Base-by-base conservation (phyloP, 176 grass and related monocot genomes). In the Secale cereale region DNA sequence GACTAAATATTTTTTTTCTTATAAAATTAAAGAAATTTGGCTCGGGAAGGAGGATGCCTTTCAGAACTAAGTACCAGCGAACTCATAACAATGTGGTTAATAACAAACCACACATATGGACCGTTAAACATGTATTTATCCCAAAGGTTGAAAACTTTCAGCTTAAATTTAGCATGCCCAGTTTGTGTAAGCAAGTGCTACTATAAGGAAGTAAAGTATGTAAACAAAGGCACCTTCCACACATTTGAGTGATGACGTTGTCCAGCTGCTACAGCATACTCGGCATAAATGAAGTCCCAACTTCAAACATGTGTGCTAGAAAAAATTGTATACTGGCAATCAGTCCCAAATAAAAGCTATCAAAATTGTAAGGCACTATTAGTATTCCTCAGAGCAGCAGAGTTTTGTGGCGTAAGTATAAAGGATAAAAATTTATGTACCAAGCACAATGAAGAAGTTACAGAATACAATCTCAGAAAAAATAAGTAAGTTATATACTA, bases 201-300 rank as follows among this genome's bases (percentile, higher is more conserved):
- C 10, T 22, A 36, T 36, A 20, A n/a, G 67, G 20, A 70, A 23
- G 4, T 39, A 37, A 59, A 19, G 1, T 4, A 5, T 64, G 77
- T 37, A 37, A 66, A 48, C 10, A 2, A 77, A 70, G 40, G 20
- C 73, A 95, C 95, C 95, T 98, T 89, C 93, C 36, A 93, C 50
- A 98, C 93, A 77, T 95, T 93, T 59, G 95, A 98, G 16, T 91
- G 36, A 37, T 37, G 36, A 37, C 7, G 7, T 8, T 37, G 36
- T 37, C 7, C 36, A 37, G 7, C 36, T 79, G 29, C 93, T 82
- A 95, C 83, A 37, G 0, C 91, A 76, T 98, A 98, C 76, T 98
- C 95, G 70, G 93, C 91, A 87, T 95, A 98, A 87, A 98, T 98
- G 81, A 98, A 98, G 83, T 93, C 93, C 91, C 93, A 98, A 79